These are phyloP conservation scores for Aegle marmelos DNA, from an alignment of 345 rosid genomes.

Conservation along the genomic window DNA sequence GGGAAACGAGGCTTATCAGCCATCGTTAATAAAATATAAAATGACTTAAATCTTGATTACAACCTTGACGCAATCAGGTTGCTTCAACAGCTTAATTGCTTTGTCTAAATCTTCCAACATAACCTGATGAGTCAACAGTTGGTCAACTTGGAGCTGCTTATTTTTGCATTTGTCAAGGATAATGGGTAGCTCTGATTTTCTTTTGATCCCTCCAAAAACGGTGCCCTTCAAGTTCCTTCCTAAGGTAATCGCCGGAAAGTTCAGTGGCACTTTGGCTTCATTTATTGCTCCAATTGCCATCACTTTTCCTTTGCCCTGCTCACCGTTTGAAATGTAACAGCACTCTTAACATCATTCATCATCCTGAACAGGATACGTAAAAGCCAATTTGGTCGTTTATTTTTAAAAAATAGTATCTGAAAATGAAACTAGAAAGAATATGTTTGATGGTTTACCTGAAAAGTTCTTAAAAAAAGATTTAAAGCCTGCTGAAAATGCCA, in stretches of 20 bases:
- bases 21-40: neutral
- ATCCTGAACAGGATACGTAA: too few species aligned
- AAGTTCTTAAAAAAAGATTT: neutral
- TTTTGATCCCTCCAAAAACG: constrained; percentile 58
- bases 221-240: constrained; percentile 55
- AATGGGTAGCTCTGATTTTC: constrained; percentile 46
- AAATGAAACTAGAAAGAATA: too few species aligned
- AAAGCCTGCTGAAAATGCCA: neutral
- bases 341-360: neutral
- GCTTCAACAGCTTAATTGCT: neutral
- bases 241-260: constrained; percentile 20
- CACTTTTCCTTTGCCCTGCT: constrained; percentile 44
- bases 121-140: neutral
- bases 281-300: constrained; percentile 36
- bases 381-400: too few species aligned
- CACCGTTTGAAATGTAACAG: neutral
- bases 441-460: neutral
- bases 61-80: too few species aligned
- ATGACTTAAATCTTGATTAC: too few species aligned
- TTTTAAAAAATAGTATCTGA: too few species aligned
- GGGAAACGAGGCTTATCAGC: neutral
- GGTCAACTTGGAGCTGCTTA: constrained; percentile 8
- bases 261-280: constrained; percentile 16
- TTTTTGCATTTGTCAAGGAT: constrained; percentile 43
- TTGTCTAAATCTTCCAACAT: neutral